Percentiles rank a stretch among this genome's conserved stretches.
Conservation (phyloP, 1,284 basidiomycete genomes). For the Cutaneotrichosporon dermatis region DNA sequence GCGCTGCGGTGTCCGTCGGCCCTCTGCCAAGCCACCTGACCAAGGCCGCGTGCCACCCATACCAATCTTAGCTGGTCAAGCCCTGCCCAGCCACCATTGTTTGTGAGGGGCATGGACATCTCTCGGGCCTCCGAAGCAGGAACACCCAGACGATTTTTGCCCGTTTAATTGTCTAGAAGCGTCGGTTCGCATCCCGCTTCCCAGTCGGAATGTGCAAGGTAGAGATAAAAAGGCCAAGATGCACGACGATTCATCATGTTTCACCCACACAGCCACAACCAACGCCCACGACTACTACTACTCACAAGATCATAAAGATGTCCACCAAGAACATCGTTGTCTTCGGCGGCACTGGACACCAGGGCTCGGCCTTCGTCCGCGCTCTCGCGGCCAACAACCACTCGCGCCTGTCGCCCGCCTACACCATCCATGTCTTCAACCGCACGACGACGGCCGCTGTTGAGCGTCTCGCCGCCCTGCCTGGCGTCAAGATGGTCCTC, state of each 20-base stretch:
- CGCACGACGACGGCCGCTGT: slow-evolving; percentile 6
- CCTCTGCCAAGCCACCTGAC: too few relatives aligned
- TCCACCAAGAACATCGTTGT: slow-evolving; percentile 25
- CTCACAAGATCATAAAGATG: neutral
- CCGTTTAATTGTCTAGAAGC: too few relatives aligned
- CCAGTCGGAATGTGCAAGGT: too few relatives aligned
- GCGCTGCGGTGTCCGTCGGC: too few relatives aligned
- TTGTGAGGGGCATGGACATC: too few relatives aligned
- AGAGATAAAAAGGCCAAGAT: too few relatives aligned
- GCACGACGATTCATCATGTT: neutral
- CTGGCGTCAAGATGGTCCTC: slow-evolving; percentile 28
- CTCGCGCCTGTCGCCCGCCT: slow-evolving; percentile 4
- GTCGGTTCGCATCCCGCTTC: too few relatives aligned
- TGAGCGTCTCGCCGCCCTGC: slow-evolving; percentile 18
- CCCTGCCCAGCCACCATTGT: too few relatives aligned
- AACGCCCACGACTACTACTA: neutral
- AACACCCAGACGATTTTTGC: too few relatives aligned
- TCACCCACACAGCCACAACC: neutral
- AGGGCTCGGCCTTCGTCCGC: slow-evolving; percentile 29
- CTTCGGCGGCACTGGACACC: slow-evolving; percentile 32
- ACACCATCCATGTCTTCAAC: slow-evolving; percentile 26
- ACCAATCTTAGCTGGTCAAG: too few relatives aligned
- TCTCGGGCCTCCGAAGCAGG: too few relatives aligned
- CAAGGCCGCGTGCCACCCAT: too few relatives aligned
- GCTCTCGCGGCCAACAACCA: slow-evolving; percentile 23